Evolutionary conservation across 768 basidiomycete species (phyloP), one percentile per base, ranked within the genome.

Genomic region (Rubroboletus pulcherrimus): DNA sequence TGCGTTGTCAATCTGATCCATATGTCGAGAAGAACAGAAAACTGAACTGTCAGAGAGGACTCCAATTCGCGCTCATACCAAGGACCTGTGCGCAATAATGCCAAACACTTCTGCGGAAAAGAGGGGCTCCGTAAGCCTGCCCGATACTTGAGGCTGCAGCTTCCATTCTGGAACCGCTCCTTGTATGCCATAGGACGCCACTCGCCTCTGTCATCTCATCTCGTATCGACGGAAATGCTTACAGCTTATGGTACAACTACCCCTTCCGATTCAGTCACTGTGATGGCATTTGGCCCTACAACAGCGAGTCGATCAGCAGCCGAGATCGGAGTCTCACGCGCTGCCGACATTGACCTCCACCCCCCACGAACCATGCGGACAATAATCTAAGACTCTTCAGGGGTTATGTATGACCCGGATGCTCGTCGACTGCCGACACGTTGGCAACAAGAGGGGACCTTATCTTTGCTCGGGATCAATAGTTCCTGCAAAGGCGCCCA

Each of bases 241-340:
- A 21, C 21, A 21, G 29, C 29, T 50, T 44, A 54, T 54, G 51
- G 34, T 47, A 53, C 42, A 37, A n/a, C 30, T 5, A 15, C 39
- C 45, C 40, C 46, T 49, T 56, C 44, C 21, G 51, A 37, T 37
- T 24, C 39, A 34, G 48, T 61, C 59, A 42, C 59, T 45, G 41
- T 64, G 65, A 53, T 55, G 55, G 56, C 39, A 43, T 26, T 43
- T 35, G 58, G 30, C 58, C 37, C 33, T 54, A 30, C 54, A 34
- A 21, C 52, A 49, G 17, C 7, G 29, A 47, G 52, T 49, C 31
- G 10, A 35, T 38, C 40, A 42, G 45, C 49, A 66, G 37, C 56
- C 62, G 62, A 67, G 51, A 39, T 52, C 59, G 43, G 55, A 40
- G 39, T 66, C 60, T 51, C 55, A 67, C 65, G 59, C 35, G 44